A percentile compares a stretch with the other conserved stretches of the same genome.
Evolutionary conservation across 2,329 filamentous ascomycete genomes (phyloP).

Genomic region (Arthroderma sp.): DNA sequence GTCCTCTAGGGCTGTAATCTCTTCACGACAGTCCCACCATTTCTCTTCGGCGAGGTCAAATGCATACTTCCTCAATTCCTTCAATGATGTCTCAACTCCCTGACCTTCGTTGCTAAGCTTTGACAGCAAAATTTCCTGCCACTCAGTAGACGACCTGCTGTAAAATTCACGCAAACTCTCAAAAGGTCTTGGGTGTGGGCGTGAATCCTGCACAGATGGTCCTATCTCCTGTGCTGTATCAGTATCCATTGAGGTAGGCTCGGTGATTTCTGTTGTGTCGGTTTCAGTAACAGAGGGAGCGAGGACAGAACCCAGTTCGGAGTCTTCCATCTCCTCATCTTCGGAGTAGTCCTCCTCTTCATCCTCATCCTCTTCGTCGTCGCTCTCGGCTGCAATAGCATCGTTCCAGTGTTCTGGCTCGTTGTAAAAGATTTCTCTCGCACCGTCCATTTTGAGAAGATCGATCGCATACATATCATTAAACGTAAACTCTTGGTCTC

Average conservation of each 20-base stretch:
- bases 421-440: constrained; percentile 76
- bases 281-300: constrained; percentile 24
- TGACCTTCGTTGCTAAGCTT: constrained; percentile 56
- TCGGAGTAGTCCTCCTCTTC: constrained; percentile 31
- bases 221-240: constrained; percentile 27
- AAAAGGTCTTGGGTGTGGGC: constrained; percentile 70
- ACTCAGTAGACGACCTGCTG: constrained; percentile 69
- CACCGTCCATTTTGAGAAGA: constrained; percentile 86
- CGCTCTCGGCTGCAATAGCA: constrained; percentile 46
- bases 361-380: constrained; percentile 40
- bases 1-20: constrained; percentile 81
- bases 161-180: constrained; percentile 89
- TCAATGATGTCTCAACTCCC: constrained; percentile 49
- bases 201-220: constrained; percentile 51
- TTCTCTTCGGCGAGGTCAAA: constrained; percentile 89
- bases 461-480: constrained; percentile 90
- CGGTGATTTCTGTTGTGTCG: constrained; percentile 24
- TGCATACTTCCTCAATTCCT: constrained; percentile 83
- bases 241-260: constrained; percentile 18
- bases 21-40: constrained; percentile 97
- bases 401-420: constrained; percentile 76
- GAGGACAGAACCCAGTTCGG: constrained; percentile 33
- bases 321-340: constrained; percentile 27
- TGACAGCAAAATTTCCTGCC: constrained; percentile 77
- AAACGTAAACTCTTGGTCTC: constrained; percentile 87